Evolutionary conservation across 495 filamentous ascomycete genomes (phyloP).

Genomic region (Amorphotheca resinae): DNA sequence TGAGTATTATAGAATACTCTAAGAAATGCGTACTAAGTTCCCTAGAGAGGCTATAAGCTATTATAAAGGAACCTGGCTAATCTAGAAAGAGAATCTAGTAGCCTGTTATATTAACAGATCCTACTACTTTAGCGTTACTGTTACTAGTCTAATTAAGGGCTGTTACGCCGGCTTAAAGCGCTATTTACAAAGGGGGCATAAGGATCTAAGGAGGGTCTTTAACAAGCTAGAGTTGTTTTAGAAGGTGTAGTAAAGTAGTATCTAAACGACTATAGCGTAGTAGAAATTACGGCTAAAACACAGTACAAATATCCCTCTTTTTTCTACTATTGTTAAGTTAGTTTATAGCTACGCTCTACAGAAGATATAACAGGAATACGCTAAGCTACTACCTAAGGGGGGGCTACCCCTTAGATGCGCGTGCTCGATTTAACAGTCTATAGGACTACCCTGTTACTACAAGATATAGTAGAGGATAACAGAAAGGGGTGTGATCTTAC

Average conservation of each 20-base stretch:
- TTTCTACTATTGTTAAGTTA: background rate
- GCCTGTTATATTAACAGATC: background rate
- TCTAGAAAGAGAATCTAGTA: constrained; percentile 6
- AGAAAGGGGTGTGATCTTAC: background rate
- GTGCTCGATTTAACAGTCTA: background rate
- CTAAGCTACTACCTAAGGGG: background rate
- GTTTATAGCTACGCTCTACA: constrained; percentile 2
- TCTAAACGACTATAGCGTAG: background rate
- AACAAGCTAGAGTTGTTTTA: background rate
- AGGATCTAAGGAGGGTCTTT: background rate
- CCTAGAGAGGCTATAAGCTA: background rate
- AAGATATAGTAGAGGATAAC: background rate
- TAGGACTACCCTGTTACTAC: background rate
- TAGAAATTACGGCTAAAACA: background rate
- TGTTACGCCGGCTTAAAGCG: constrained; percentile 10
- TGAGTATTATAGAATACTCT: background rate
- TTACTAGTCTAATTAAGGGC: constrained; percentile 2
- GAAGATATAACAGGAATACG: background rate
- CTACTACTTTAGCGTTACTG: constrained; percentile 1
- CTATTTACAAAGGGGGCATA: background rate
- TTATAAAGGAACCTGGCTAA: background rate
- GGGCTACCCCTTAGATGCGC: background rate
- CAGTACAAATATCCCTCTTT: constrained; percentile 1
- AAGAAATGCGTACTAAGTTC: background rate
- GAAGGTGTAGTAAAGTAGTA: background rate